Evolutionary conservation across 2,329 filamentous ascomycete genomes (phyloP).

Genomic region (Claviceps fusiformis): DNA sequence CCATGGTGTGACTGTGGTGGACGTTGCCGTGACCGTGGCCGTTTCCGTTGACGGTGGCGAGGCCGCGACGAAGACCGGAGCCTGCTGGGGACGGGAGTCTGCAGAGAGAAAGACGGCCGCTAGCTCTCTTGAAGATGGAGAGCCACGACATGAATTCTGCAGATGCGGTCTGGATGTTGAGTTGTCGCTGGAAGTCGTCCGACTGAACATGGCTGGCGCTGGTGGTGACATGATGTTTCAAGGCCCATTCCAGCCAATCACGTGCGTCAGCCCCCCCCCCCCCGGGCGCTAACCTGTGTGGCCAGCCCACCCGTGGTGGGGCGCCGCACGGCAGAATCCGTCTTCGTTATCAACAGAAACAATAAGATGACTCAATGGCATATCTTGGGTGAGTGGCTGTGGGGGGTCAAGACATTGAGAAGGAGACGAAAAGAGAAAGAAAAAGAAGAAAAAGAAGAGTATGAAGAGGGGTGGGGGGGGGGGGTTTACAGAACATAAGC

Average conservation of each 20-base stretch:
- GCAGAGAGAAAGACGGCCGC: background rate
- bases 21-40: background rate
- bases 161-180: background rate
- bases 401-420: too few relatives aligned
- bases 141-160: constrained; percentile 11
- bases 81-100: background rate
- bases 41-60: constrained; percentile 15
- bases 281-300: too few relatives aligned
- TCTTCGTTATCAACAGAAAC: too few relatives aligned
- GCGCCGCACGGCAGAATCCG: too few relatives aligned
- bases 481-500: too few relatives aligned
- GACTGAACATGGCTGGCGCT: background rate
- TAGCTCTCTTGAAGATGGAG: constrained; percentile 8
- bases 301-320: too few relatives aligned
- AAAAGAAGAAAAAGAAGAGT: too few relatives aligned
- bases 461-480: too few relatives aligned
- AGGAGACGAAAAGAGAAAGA: too few relatives aligned
- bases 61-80: constrained; percentile 4
- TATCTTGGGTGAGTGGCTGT: too few relatives aligned
- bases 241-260: too few relatives aligned
- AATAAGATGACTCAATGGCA: background rate
- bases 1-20: constrained; percentile 12
- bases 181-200: background rate
- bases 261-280: too few relatives aligned
- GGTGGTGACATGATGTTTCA: background rate